Base-by-base conservation (phyloP, 2,329 filamentous ascomycete species). In the Cephalotrichum gorgonifer region DNA sequence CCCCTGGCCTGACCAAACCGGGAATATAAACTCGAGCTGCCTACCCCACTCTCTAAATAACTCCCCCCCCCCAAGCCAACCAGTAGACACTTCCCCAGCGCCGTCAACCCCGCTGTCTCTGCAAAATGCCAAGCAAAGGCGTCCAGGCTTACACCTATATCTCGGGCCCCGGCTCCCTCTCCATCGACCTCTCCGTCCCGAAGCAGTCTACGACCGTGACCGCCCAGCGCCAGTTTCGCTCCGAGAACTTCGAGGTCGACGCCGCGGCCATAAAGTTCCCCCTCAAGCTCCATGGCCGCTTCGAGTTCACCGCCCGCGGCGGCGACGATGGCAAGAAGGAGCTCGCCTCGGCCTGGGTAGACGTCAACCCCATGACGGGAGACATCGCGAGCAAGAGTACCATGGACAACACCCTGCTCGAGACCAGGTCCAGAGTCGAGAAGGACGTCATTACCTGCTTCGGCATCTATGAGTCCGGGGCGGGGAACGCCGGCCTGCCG, bases 391-490 rank as follows among this genome's bases (percentile, higher is more conserved):
- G 62, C 49, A 61, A 61, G 14, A 71, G 71, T 12, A 71, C 62
- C n/a, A 61, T 65, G 58, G 55, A 57, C n/a, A 30, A 50, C 35
- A 54, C 53, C 35, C 62, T 64, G 46, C 54, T 59, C n/a, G 54
- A 60, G n/a, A 62, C 61, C 8, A 61, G 54, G 8, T 58, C 62
- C 26, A 51, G 64, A 39, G 47, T 64, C 50, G 44, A 65, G 55
- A 62, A 60, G 38, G 60, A 67, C 43, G 35, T 71, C 15, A 64
- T 72, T 4, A 61, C 74, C 17, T 58, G 59, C 0, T 76, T 72
- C 51, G 71, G 72, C 9, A 69, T 75, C 51, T 76, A 75, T 54
- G 69, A 73, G 48, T 67, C 72, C 4, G 72, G 71, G 7, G 58
- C 62, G 1, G 72, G 72, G 1, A 57, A 63, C 3, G 66, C 63